Conservation (phyloP, 495 filamentous ascomycete genomes). For the Bryoglossum gracile region DNA sequence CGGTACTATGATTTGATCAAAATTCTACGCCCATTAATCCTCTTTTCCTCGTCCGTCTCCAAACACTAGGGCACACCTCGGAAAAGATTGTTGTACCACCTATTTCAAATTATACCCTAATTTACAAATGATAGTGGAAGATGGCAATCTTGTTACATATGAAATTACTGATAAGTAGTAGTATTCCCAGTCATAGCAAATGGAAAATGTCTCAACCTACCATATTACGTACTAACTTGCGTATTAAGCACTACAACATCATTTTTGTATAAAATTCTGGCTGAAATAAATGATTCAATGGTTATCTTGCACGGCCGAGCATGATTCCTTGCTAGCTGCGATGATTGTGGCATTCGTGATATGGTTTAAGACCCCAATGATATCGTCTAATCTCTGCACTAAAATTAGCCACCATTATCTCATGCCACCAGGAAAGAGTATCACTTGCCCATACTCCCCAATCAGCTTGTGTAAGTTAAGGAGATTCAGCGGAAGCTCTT, state of each 20-base stretch:
- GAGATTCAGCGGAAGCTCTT: conserved; percentile 17
- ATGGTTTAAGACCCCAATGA: neutral
- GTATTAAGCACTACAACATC: conserved; percentile 3
- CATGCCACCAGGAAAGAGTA: too few relatives aligned
- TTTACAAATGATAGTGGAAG: neutral
- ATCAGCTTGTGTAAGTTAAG: conserved; percentile 16
- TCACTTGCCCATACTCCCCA: neutral
- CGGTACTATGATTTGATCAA: conserved; percentile 19
- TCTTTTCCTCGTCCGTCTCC: conserved; percentile 36
- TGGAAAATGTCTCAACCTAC: neutral
- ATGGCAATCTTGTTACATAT: neutral
- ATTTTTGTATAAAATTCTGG: neutral
- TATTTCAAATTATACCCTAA: neutral
- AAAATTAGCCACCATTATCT: too few relatives aligned
- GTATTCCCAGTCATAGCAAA: neutral
- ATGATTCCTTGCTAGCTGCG: neutral
- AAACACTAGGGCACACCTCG: neutral
- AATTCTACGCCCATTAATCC: conserved; percentile 47
- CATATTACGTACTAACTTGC: conserved; percentile 1
- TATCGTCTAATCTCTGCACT: neutral
- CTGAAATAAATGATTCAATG: conserved; percentile 1
- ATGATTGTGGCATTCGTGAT: neutral
- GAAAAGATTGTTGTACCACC: conserved; percentile 23
- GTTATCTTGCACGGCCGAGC: neutral
- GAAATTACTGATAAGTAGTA: neutral